These are phyloP conservation scores for Papiliotrema terrestris DNA, from an alignment of 1,284 basidiomycete genomes.

Conservation along the genomic window DNA sequence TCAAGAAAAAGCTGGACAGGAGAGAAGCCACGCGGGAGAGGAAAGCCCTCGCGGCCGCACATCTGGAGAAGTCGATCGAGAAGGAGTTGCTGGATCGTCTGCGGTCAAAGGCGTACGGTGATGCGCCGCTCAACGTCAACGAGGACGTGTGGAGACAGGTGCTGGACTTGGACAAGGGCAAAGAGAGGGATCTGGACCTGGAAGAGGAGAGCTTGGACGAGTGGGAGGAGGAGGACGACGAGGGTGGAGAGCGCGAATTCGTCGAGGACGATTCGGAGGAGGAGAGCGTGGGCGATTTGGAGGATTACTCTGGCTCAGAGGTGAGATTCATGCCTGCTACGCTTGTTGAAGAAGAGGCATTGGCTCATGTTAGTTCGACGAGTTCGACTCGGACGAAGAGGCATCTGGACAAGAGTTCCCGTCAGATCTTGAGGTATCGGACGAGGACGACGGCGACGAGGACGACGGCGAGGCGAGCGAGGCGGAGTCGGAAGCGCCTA, in stretches of 20 bases:
- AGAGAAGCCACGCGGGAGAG: conserved; percentile 88
- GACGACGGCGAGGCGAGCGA: conserved; percentile 50
- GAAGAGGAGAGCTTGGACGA: conserved; percentile 55
- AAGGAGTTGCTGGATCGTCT: conserved; percentile 93
- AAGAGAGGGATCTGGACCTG: conserved; percentile 52
- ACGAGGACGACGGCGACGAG: conserved; percentile 39
- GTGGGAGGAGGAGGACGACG: conserved; percentile 47
- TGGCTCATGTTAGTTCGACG: conserved; percentile 34
- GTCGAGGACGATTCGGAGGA: conserved; percentile 68
- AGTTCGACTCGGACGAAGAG: conserved; percentile 44
- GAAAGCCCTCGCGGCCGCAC: conserved; percentile 92
- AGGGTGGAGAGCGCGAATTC: conserved; percentile 63
- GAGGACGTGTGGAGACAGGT: conserved; percentile 93
- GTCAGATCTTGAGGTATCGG: conserved; percentile 44
- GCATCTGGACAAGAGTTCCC: conserved; percentile 41
- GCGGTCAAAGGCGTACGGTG: conserved; percentile 95
- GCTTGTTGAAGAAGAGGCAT: neutral
- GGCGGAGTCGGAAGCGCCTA: conserved; percentile 38
- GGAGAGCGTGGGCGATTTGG: conserved; percentile 56
- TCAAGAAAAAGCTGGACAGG: conserved; percentile 97
- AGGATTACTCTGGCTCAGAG: conserved; percentile 56
- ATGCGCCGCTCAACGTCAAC: conserved; percentile 96
- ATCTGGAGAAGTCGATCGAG: conserved; percentile 90
- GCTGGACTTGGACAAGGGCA: conserved; percentile 69
- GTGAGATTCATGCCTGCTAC: conserved; percentile 21